Conservation (phyloP, 345 rosid genomes). For the Salix caprea region DNA sequence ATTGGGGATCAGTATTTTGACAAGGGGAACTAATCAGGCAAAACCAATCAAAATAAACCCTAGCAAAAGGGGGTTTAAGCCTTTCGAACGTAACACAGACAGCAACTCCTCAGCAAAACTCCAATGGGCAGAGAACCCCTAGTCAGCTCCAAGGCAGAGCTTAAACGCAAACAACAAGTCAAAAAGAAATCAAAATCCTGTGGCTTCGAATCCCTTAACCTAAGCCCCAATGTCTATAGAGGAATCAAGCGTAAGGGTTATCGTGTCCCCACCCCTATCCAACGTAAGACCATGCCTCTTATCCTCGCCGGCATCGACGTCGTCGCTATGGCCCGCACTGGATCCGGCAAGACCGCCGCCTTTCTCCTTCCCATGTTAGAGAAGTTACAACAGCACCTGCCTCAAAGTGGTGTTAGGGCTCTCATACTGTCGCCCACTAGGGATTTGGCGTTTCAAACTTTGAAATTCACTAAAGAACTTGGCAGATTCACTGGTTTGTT, state of each 20-base stretch:
- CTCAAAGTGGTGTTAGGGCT: constrained; percentile 83
- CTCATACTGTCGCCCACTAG: constrained; percentile 90
- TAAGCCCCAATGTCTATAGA: constrained; percentile 60
- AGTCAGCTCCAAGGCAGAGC: constrained; percentile 81
- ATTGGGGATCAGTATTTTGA: no score
- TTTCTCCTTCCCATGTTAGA: constrained; percentile 90
- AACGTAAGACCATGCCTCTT: constrained; percentile 94
- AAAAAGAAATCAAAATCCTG: constrained; percentile 92
- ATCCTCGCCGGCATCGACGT: constrained; percentile 89
- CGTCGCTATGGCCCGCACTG: constrained; percentile 98
- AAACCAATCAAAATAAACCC: no score
- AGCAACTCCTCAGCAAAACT: no score
- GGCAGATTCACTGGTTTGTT: constrained; percentile 71
- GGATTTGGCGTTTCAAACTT: constrained; percentile 92
- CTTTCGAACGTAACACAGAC: no score
- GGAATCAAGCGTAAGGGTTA: constrained; percentile 88
- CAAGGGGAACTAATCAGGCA: no score
- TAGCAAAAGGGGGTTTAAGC: no score
- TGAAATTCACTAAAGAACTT: constrained; percentile 86
- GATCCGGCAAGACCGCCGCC: constrained; percentile 96
- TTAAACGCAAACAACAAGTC: constrained; percentile 53
- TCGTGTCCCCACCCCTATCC: constrained; percentile 91
- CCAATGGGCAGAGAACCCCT: constrained; percentile 13
- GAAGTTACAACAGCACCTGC: constrained; percentile 67
- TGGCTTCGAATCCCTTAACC: constrained; percentile 85